A percentile compares a stretch with the other conserved stretches of the same genome.
Conservation (phyloP, 1,139 yeast genomes). For the Blastobotrys elegans region DNA sequence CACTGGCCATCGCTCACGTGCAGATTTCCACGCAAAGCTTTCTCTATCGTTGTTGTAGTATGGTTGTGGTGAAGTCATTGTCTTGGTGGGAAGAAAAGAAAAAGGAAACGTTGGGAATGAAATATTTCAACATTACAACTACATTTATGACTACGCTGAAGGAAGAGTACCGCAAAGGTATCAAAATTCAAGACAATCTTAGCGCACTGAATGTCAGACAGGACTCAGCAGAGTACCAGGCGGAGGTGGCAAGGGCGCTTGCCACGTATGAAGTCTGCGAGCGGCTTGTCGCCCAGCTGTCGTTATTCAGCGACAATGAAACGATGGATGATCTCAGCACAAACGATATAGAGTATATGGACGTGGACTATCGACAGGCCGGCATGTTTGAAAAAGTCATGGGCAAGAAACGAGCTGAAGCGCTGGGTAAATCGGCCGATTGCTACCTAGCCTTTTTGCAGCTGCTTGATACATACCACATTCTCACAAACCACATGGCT, state of each 20-base stretch:
- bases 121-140: no score
- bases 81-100: no score
- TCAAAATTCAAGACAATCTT: slow-evolving; percentile 10
- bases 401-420: slow-evolving; percentile 20
- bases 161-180: slow-evolving; percentile 19
- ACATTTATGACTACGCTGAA: slow-evolving; percentile 15
- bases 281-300: slow-evolving; percentile 30
- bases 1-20: slow-evolving; percentile 81
- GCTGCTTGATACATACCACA: slow-evolving; percentile 23
- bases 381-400: slow-evolving; percentile 26
- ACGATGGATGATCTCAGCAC: slow-evolving; percentile 51
- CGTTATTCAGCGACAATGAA: slow-evolving; percentile 59
- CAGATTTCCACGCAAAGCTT: slow-evolving; percentile 81
- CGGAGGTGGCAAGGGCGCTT: slow-evolving; percentile 18
- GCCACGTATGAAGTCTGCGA: slow-evolving; percentile 20
- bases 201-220: slow-evolving; percentile 9
- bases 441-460: slow-evolving; percentile 26
- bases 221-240: slow-evolving; percentile 23
- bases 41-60: slow-evolving; percentile 56
- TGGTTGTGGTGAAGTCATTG: slow-evolving; percentile 23
- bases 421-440: slow-evolving; percentile 21
- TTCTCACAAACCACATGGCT: slow-evolving; percentile 21
- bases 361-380: slow-evolving; percentile 48
- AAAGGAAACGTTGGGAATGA: no score
- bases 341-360: slow-evolving; percentile 48